Evolutionary conservation across 2,329 filamentous ascomycete species (phyloP).

Genomic region (Elsinoe perseae): DNA sequence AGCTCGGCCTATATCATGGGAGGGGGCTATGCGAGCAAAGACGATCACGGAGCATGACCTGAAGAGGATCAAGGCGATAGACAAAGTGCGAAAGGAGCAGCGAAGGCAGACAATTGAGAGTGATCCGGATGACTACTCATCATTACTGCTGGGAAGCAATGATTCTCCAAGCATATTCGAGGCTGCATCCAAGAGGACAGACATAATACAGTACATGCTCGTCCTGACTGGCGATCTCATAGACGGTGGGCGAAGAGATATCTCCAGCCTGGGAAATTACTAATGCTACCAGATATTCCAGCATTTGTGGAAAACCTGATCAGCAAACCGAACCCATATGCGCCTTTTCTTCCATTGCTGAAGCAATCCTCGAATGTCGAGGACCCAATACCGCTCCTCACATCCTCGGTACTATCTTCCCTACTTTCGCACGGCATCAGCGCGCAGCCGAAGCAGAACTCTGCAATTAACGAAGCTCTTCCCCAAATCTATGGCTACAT

Average conservation of each 20-base stretch:
- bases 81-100: slow-evolving; percentile 87
- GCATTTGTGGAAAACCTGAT: slow-evolving; percentile 69
- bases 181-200: slow-evolving; percentile 72
- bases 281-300: slow-evolving; percentile 58
- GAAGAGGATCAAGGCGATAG: slow-evolving; percentile 90
- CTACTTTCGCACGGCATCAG: slow-evolving; percentile 61
- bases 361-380: slow-evolving; percentile 75
- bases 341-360: slow-evolving; percentile 77
- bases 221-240: slow-evolving; percentile 83
- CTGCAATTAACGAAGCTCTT: slow-evolving; percentile 65
- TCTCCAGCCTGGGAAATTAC: background rate
- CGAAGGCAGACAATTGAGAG: slow-evolving; percentile 72
- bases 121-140: slow-evolving; percentile 71
- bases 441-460: slow-evolving; percentile 50
- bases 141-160: slow-evolving; percentile 65
- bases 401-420: slow-evolving; percentile 75
- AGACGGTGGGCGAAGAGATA: slow-evolving; percentile 51
- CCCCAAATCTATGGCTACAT: slow-evolving; percentile 81
- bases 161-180: slow-evolving; percentile 70
- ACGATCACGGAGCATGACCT: slow-evolving; percentile 91
- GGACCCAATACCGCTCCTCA: slow-evolving; percentile 81
- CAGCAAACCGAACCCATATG: slow-evolving; percentile 59
- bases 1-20: slow-evolving; percentile 92
- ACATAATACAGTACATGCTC: slow-evolving; percentile 91
- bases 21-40: slow-evolving; percentile 86